phyloP scores from a whole-genome alignment of 179 eudicot species.

The Dionaea muscipula region DNA sequence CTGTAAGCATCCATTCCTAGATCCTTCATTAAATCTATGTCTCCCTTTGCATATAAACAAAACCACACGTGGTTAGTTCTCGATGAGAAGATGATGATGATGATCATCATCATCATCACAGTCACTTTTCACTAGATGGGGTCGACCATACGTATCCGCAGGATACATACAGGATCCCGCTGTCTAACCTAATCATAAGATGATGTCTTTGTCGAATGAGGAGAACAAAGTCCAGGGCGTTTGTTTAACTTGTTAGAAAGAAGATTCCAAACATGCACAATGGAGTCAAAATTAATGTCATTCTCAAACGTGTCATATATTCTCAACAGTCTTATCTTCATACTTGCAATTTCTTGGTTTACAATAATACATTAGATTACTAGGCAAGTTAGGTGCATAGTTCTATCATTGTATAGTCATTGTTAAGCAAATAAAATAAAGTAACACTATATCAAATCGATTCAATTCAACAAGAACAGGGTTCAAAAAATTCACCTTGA shows the following conservation, averaged over 20 bases:
- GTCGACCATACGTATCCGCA: too few relatives aligned
- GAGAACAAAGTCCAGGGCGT: too few relatives aligned
- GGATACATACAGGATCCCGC: too few relatives aligned
- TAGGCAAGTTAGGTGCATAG: too few relatives aligned
- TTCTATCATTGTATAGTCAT: background rate
- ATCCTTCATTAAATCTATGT: conserved; percentile 80
- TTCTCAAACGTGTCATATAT: background rate
- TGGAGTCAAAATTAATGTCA: background rate
- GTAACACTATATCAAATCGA: background rate
- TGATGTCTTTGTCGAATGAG: too few relatives aligned
- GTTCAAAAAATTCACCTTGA: conserved; percentile 31
- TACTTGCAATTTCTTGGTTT: background rate
- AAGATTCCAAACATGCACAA: too few relatives aligned
- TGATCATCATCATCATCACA: background rate
- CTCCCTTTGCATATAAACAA: conserved; percentile 28
- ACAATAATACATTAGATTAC: too few relatives aligned
- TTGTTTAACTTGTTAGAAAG: too few relatives aligned
- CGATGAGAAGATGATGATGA: background rate
- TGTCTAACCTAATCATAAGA: too few relatives aligned
- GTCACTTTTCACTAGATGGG: too few relatives aligned
- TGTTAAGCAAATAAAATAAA: too few relatives aligned
- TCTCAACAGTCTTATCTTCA: background rate
- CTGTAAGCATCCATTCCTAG: conserved; percentile 95
- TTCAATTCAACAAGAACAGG: background rate
- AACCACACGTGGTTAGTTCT: background rate